Evolutionary conservation across 225 moss, liverwort and hornwort genomes (phyloP), one percentile per base, ranked within the genome.

Genomic region (Anthoceros angustus): DNA sequence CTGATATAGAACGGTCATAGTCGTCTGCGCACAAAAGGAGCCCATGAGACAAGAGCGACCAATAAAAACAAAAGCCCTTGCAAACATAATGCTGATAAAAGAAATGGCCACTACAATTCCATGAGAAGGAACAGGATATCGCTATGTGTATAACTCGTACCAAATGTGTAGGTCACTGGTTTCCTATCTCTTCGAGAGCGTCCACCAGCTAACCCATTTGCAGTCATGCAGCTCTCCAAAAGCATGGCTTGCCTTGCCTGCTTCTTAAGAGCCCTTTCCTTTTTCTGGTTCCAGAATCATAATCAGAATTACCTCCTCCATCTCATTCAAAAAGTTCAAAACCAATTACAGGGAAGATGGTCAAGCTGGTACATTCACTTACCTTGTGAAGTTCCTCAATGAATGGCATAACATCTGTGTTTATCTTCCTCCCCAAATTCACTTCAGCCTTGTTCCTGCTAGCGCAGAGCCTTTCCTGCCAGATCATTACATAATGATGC

Each of bases 131-230:
- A 32, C 32, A 32, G 32, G 32, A 32, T 1, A 4, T 1, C 32
- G 32, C 32, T n/a, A n/a, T n/a, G 40, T 38, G 11, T 24, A 24
- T 21, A 63, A 24, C 63, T 23, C 39, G 24, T 81, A 81, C 81
- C 95, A 64, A 92, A 98, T 8, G 95, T 98, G 67, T 98, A 92
- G 4, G 88, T 88, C 18, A 98, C 95, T 6, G 95, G 95, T 70
- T 98, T 98, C 32, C 95, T 78, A 67, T 98, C 92, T 66, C 95
- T 79, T 10, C 95, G 86, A 23, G 95, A 89, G 60, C 95, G 89
- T 49, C 95, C 95, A 64, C 81, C 92, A 42, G 92, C 95, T 39
- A 98, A 78, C 25, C 92, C 95, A 66, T 92, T 98, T 18, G 85
- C 87, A 38, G 81, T 83, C 40, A 89, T 66, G 64, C 84, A 73